Evolutionary conservation across 768 basidiomycete species (phyloP).

Genomic region (Paxillus ammoniavirescens): DNA sequence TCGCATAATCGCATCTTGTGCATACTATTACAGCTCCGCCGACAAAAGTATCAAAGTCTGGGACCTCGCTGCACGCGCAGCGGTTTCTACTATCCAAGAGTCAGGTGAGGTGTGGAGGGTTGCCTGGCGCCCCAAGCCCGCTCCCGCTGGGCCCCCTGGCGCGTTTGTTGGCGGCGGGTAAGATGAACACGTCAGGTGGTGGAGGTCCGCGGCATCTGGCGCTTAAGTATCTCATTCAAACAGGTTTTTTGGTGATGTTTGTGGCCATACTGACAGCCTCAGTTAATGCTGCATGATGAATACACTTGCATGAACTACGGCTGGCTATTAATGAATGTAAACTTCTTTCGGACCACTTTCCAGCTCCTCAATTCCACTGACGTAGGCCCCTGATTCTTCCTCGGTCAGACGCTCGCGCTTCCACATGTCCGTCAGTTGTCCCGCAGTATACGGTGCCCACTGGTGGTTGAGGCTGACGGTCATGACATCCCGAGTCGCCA

Average conservation of each 20-base stretch:
- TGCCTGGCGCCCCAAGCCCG: conserved; percentile 69
- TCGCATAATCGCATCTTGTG: neutral
- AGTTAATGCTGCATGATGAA: too few relatives aligned
- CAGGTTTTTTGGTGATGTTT: neutral
- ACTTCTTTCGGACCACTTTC: neutral
- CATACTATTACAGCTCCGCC: conserved; percentile 53
- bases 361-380: neutral
- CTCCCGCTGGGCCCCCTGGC: conserved; percentile 53
- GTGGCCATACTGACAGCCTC: too few relatives aligned
- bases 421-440: neutral
- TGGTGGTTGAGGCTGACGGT: neutral
- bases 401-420: neutral
- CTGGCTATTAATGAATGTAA: neutral
- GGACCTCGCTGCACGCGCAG: conserved; percentile 74
- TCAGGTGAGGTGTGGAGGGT: conserved; percentile 83
- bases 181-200: conserved; percentile 74
- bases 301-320: too few relatives aligned
- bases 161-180: conserved; percentile 75
- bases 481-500: neutral
- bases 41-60: conserved; percentile 87
- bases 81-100: conserved; percentile 77
- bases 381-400: neutral
- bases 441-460: neutral
- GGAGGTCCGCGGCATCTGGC: conserved; percentile 64
- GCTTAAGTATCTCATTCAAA: conserved; percentile 5